Percentiles rank a stretch among this genome's conserved stretches.
Evolutionary conservation across 2,329 filamentous ascomycete species (phyloP).

Genomic region (Sporothrix euskadiensis): DNA sequence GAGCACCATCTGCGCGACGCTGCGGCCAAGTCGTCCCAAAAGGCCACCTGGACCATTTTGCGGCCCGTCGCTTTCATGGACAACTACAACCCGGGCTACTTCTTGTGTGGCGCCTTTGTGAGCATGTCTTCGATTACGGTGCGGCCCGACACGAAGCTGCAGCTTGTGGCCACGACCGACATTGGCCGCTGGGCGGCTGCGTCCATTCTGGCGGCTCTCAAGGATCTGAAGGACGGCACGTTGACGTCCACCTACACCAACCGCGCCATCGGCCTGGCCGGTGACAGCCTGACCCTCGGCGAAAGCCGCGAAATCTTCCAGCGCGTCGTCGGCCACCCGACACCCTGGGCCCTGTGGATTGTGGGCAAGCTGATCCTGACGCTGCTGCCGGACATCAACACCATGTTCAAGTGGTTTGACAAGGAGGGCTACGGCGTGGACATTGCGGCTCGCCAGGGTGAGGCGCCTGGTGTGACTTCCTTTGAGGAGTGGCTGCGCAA

Average conservation of each 20-base stretch:
- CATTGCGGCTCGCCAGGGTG: constrained; percentile 37
- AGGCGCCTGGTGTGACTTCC: constrained; percentile 39
- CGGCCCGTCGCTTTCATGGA: constrained; percentile 47
- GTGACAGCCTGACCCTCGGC: constrained; percentile 40
- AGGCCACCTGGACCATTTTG: constrained; percentile 43
- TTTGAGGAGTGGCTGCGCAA: constrained; percentile 45
- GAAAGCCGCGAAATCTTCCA: constrained; percentile 39
- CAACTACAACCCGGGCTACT: constrained; percentile 41
- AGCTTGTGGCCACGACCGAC: constrained; percentile 44
- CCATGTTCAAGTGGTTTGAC: constrained; percentile 45
- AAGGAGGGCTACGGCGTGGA: constrained; percentile 45
- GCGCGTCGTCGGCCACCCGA: constrained; percentile 34
- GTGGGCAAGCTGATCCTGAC: constrained; percentile 38
- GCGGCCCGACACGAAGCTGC: constrained; percentile 38
- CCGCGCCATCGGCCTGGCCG: constrained; percentile 40
- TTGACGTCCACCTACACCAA: constrained; percentile 36
- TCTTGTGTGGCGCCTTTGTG: constrained; percentile 39
- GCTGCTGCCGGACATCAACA: constrained; percentile 37
- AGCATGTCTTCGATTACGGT: constrained; percentile 39
- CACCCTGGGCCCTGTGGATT: constrained; percentile 41
- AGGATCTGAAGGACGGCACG: constrained; percentile 35
- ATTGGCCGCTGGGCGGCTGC: constrained; percentile 43
- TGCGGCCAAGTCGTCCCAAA: constrained; percentile 28
- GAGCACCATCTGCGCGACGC: constrained; percentile 56
- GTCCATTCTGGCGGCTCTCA: constrained; percentile 31